These are phyloP conservation scores for Rhodamnia argentea DNA, from an alignment of 345 rosid species.

Conservation along the genomic window DNA sequence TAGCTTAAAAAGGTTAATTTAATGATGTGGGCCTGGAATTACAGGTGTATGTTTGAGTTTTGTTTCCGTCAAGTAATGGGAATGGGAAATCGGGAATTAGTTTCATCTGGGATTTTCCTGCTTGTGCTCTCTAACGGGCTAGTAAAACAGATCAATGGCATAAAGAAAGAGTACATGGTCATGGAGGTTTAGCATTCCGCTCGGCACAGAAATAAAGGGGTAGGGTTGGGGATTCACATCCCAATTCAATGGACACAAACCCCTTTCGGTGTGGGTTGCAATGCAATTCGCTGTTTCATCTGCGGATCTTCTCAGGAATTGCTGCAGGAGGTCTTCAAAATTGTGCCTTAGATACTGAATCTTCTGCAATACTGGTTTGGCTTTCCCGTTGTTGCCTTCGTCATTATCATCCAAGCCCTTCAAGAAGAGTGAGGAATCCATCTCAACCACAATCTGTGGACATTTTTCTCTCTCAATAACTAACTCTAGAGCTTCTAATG, in stretches of 20 bases:
- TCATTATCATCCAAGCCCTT: not conserved
- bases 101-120: not conserved
- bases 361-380: not conserved
- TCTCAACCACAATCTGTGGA: not conserved
- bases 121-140: not conserved
- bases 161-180: not conserved
- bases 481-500: not conserved
- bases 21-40: not conserved
- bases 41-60: not conserved
- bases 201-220: not conserved
- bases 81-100: not conserved
- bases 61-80: not conserved
- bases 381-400: not conserved
- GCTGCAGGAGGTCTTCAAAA: not conserved
- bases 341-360: not conserved
- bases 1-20: not conserved
- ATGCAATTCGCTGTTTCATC: not conserved
- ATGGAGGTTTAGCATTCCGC: not conserved
- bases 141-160: not conserved
- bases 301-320: not conserved
- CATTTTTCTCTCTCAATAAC: not conserved
- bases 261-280: not conserved
- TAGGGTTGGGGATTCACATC: not conserved
- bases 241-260: not conserved
- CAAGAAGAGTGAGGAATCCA: not conserved